Evolutionary conservation across 2,329 filamentous ascomycete genomes (phyloP).

Genomic region (Pestalotiopsis sp.): DNA sequence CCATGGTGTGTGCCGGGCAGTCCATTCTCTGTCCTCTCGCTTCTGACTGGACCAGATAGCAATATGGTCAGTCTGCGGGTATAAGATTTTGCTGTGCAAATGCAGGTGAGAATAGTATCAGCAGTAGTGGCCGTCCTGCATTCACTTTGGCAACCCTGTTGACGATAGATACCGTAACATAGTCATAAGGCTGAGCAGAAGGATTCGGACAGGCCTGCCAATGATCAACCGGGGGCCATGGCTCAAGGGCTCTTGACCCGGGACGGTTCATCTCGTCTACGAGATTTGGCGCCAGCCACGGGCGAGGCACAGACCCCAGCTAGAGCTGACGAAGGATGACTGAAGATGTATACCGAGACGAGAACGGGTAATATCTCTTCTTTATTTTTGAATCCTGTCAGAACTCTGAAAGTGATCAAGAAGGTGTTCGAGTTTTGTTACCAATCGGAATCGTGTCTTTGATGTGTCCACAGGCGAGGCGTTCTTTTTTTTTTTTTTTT

Average conservation of each 20-base stretch:
- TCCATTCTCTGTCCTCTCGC: no score
- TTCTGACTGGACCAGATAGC: no score
- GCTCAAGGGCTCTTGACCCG: neutral
- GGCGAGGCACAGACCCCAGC: neutral
- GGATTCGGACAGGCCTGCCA: neutral
- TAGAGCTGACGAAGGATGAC: neutral
- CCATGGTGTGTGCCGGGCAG: neutral
- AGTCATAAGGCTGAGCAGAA: neutral
- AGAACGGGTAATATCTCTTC: neutral
- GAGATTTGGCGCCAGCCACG: neutral
- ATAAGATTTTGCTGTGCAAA: no score
- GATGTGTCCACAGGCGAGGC: neutral
- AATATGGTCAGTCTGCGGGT: no score
- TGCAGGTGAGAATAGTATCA: no score
- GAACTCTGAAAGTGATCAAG: neutral
- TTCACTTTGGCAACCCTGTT: neutral
- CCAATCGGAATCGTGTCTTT: no score
- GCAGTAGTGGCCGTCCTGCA: neutral
- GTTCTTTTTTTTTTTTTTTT: neutral
- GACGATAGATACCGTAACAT: neutral
- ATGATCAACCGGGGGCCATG: neutral
- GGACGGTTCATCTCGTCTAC: neutral
- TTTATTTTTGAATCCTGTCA: slow-evolving; percentile 4
- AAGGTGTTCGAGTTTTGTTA: neutral
- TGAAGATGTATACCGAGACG: neutral